Evolutionary conservation across 352 stramenopile species (phyloP).

Genomic region (Pythium biforme): DNA sequence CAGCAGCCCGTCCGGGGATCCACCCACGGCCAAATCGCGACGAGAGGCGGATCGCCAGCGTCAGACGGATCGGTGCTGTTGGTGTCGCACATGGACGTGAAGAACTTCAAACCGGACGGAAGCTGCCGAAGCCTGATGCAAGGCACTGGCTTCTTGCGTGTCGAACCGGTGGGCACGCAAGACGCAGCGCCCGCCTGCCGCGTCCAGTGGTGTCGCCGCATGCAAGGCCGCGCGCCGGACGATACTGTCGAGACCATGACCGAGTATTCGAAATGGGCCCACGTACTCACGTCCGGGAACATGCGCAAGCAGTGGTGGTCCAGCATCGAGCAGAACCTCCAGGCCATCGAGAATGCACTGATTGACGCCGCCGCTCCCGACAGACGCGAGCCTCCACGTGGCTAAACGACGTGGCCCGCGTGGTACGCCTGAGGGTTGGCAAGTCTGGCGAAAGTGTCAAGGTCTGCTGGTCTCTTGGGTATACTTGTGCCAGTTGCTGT

Average conservation of each 20-base stretch:
- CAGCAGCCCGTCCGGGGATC: not conserved
- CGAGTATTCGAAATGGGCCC: not conserved
- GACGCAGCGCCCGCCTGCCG: not conserved
- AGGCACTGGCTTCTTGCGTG: constrained; percentile 1
- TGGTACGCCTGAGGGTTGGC: no score
- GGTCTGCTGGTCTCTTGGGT: no score
- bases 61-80: not conserved
- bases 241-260: not conserved
- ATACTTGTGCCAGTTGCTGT: no score
- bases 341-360: constrained; percentile 2
- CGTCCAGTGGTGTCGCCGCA: constrained; percentile 2
- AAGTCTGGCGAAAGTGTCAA: no score
- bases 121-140: not conserved
- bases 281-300: not conserved
- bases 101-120: not conserved
- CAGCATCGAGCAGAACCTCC: constrained; percentile 3
- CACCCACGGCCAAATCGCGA: constrained; percentile 6
- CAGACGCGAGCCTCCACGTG: no score
- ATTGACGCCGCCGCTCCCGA: not conserved
- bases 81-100: not conserved
- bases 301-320: constrained; percentile 2
- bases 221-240: not conserved
- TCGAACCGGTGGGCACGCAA: not conserved
- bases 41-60: not conserved
- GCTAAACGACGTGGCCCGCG: no score